Percentiles rank a stretch among this genome's conserved stretches.
These are phyloP conservation scores for Catunica adiposa DNA, from an alignment of 2,329 filamentous ascomycete species.

Conservation along the genomic window DNA sequence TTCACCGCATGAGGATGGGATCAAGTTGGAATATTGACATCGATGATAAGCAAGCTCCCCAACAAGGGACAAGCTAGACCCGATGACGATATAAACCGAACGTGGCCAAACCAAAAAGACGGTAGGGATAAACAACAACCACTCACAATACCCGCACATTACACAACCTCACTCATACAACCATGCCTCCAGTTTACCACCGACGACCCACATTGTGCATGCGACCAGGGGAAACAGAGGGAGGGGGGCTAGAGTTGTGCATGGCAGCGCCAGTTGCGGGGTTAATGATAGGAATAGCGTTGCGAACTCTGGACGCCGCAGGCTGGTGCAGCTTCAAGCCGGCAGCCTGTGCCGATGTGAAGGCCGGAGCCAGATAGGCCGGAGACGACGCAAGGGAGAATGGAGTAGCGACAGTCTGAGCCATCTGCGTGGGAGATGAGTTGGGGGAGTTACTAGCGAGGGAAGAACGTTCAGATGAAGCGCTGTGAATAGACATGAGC, in stretches of 20 bases:
- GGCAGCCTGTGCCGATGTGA: slow-evolving; percentile 47
- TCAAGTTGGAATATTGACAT: not conserved
- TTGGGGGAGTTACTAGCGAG: slow-evolving; percentile 88
- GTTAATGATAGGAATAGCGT: slow-evolving; percentile 96
- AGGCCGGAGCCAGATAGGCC: slow-evolving; percentile 47
- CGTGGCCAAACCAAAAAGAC: not conserved
- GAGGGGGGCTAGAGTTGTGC: slow-evolving; percentile 57
- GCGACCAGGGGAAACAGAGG: slow-evolving; percentile 46
- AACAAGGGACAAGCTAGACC: slow-evolving; percentile 1
- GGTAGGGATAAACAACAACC: not conserved
- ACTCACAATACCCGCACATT: not conserved
- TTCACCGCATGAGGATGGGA: not conserved
- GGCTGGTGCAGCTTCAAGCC: slow-evolving; percentile 80
- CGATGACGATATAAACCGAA: not conserved
- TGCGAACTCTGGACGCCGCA: slow-evolving; percentile 72
- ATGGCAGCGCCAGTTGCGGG: slow-evolving; percentile 77
- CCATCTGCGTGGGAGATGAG: slow-evolving; percentile 78
- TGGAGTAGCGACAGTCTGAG: slow-evolving; percentile 58
- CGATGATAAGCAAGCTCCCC: not conserved
- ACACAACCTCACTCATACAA: not conserved
- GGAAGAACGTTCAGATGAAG: slow-evolving; percentile 88
- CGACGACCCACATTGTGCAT: slow-evolving; percentile 35
- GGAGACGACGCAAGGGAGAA: slow-evolving; percentile 57
- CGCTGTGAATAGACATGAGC: slow-evolving; percentile 82
- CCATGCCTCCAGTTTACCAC: slow-evolving; percentile 39